Conservation (phyloP, 2,329 filamentous ascomycete species). For the Penicillium vulpinum region DNA sequence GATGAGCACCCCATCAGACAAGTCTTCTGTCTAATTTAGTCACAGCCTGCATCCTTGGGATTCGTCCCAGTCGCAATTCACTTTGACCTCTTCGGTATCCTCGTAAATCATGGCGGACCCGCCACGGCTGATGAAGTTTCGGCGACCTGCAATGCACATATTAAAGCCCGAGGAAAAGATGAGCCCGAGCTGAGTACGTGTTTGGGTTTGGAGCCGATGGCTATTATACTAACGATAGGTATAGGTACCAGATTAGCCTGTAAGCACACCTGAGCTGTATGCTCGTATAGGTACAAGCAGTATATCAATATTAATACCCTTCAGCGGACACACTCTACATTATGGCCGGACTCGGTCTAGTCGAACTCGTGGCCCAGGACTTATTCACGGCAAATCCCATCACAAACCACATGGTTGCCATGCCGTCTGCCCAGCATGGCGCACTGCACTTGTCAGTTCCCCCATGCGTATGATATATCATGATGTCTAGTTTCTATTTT, state of each 20-base stretch:
- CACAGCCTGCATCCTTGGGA: conserved; percentile 36
- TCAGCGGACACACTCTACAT: conserved; percentile 41
- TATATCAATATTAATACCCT: conserved; percentile 2
- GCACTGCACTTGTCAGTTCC: conserved; percentile 39
- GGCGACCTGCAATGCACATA: conserved; percentile 20
- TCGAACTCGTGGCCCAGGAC: conserved; percentile 35
- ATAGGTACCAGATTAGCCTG: conserved; percentile 17
- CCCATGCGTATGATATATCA: too few relatives aligned
- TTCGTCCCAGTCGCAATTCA: conserved; percentile 41
- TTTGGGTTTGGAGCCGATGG: not conserved
- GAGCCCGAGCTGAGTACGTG: conserved; percentile 27
- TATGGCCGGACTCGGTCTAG: conserved; percentile 38
- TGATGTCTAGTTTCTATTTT: not conserved
- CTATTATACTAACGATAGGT: not conserved
- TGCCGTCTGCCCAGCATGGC: conserved; percentile 39
- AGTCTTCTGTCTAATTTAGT: not conserved
- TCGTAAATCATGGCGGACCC: conserved; percentile 27
- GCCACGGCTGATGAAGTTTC: conserved; percentile 32
- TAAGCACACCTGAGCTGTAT: conserved; percentile 5
- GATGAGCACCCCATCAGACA: not conserved
- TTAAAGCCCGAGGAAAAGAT: conserved; percentile 9
- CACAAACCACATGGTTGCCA: conserved; percentile 36
- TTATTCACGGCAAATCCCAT: conserved; percentile 35
- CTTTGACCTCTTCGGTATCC: conserved; percentile 35
- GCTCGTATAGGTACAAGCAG: not conserved